These are phyloP conservation scores for Phtheirospermum japonicum DNA, from an alignment of 257 asterid species.

Conservation along the genomic window DNA sequence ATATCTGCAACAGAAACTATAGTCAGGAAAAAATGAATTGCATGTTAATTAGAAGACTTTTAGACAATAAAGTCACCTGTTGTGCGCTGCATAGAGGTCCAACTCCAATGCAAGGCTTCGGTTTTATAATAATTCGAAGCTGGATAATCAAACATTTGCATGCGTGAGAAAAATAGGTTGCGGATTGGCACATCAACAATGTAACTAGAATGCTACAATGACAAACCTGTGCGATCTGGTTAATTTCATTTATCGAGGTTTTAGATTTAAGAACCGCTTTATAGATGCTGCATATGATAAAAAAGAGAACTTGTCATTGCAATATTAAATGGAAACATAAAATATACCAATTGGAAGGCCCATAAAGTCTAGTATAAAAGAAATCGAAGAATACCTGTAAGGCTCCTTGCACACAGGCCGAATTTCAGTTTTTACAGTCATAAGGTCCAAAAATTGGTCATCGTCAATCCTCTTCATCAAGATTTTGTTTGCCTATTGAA, in stretches of 20 bases:
- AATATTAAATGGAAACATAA: slow-evolving; percentile 10
- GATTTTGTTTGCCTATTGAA: slow-evolving; percentile 57
- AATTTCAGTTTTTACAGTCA: slow-evolving; percentile 62
- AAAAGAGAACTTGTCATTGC: slow-evolving; percentile 16
- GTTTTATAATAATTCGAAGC: slow-evolving; percentile 74
- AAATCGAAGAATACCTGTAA: slow-evolving; percentile 47
- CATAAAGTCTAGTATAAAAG: slow-evolving; percentile 7
- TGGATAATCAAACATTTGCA: slow-evolving; percentile 34
- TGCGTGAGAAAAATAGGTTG: slow-evolving; percentile 21
- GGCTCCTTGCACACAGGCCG: slow-evolving; percentile 72
- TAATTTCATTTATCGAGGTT: slow-evolving; percentile 64
- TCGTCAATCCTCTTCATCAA: slow-evolving; percentile 66
- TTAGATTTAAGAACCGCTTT: slow-evolving; percentile 52
- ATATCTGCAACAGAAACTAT: slow-evolving; percentile 45
- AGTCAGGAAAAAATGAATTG: neutral
- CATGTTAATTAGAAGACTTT: slow-evolving; percentile 8
- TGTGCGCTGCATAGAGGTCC: slow-evolving; percentile 77
- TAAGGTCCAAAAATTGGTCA: slow-evolving; percentile 68
- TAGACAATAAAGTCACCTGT: slow-evolving; percentile 47
- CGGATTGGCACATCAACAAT: neutral
- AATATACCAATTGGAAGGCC: neutral
- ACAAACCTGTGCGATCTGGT: slow-evolving; percentile 79
- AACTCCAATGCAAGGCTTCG: slow-evolving; percentile 68
- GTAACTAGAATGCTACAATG: slow-evolving; percentile 13
- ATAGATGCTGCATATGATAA: slow-evolving; percentile 43